These are phyloP conservation scores for Mycena latifolia DNA, from an alignment of 768 basidiomycete species.

Conservation along the genomic window DNA sequence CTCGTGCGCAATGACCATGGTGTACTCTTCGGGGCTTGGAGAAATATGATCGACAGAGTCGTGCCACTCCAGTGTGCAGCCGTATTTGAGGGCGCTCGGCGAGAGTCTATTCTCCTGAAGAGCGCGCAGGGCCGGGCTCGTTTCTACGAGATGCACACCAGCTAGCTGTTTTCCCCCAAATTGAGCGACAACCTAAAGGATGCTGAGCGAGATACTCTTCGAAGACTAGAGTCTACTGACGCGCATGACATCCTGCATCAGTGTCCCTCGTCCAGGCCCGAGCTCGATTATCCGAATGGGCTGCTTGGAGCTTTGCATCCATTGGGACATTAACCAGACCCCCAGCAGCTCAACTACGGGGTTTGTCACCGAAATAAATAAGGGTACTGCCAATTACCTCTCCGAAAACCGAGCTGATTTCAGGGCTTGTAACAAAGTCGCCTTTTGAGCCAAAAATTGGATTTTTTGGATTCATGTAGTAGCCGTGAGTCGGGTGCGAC, in stretches of 20 bases:
- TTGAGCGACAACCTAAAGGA: constrained; percentile 62
- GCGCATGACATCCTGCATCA: constrained; percentile 90
- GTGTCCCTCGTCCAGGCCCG: constrained; percentile 93
- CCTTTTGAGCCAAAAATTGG: constrained; percentile 88
- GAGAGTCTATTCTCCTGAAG: constrained; percentile 70
- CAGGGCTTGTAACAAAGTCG: constrained; percentile 97
- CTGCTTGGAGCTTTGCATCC: constrained; percentile 62
- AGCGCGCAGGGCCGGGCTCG: constrained; percentile 73
- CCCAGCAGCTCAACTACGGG: constrained; percentile 74
- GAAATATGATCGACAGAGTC: constrained; percentile 78
- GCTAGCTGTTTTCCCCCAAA: constrained; percentile 56
- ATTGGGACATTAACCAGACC: constrained; percentile 88
- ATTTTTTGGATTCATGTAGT: constrained; percentile 84
- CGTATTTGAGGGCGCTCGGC: constrained; percentile 42
- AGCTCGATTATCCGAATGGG: constrained; percentile 86
- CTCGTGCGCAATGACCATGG: constrained; percentile 94
- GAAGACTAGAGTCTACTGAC: constrained; percentile 57
- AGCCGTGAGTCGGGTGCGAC: constrained; percentile 90
- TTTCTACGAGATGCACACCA: constrained; percentile 85
- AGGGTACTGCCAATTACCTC: constrained; percentile 70
- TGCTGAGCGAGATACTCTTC: background rate
- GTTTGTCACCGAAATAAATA: constrained; percentile 50
- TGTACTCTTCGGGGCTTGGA: constrained; percentile 65
- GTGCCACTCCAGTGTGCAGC: constrained; percentile 74
- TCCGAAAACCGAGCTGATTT: constrained; percentile 96